phyloP scores from a whole-genome alignment of 257 asterid genomes.

The Nicotiana benthamiana region DNA sequence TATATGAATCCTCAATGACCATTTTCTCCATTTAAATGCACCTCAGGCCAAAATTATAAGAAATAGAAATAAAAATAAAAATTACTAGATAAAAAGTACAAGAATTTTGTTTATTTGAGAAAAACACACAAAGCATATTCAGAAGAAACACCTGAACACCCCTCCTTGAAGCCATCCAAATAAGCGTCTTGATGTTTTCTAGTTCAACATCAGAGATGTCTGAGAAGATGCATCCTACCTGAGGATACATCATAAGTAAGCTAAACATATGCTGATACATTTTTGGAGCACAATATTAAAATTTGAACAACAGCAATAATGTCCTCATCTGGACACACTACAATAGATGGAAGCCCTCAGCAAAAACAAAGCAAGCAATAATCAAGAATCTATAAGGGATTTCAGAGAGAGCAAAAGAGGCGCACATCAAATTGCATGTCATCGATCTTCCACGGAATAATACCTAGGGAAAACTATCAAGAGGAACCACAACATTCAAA shows the following conservation, averaged over 20 bases:
- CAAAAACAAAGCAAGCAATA: background rate
- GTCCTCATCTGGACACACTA: background rate
- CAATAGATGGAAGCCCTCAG: background rate
- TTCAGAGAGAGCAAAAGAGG: background rate
- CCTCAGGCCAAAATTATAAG: background rate
- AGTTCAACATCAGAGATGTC: slow-evolving; percentile 36
- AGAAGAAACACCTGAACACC: slow-evolving; percentile 53
- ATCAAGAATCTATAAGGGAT: background rate
- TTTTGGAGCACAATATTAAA: background rate
- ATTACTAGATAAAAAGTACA: background rate
- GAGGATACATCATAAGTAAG: slow-evolving; percentile 19
- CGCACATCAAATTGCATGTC: background rate
- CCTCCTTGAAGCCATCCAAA: slow-evolving; percentile 48
- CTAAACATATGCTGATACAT: slow-evolving; percentile 1
- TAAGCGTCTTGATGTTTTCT: slow-evolving; percentile 50
- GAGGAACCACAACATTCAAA: background rate
- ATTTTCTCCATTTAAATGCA: slow-evolving; percentile 1
- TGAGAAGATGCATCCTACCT: slow-evolving; percentile 69
- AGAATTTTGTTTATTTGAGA: background rate
- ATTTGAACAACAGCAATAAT: background rate
- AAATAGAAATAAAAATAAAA: too few relatives aligned
- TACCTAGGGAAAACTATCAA: background rate
- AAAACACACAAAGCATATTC: background rate
- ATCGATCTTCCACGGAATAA: background rate
- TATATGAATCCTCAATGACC: background rate